phyloP scores from a whole-genome alignment of 306 rosid genomes.

The Herpetospermum pedunculosum region DNA sequence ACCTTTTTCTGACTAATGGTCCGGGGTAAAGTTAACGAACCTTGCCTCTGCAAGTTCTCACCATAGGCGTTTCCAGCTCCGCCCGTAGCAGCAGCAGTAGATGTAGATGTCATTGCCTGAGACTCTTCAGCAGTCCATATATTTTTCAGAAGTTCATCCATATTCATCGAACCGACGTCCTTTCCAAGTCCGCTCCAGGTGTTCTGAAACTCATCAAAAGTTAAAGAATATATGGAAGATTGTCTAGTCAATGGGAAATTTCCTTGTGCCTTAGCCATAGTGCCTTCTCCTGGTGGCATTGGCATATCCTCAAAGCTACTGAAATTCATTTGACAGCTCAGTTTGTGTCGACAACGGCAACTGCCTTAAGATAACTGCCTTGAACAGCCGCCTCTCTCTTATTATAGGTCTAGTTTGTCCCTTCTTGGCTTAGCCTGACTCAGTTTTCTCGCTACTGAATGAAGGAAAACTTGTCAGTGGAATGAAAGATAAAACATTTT shows the following conservation, averaged over 20 bases:
- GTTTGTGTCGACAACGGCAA: constrained; percentile 17
- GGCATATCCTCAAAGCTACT: constrained; percentile 40
- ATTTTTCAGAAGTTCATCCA: constrained; percentile 90
- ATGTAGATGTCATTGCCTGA: constrained; percentile 33
- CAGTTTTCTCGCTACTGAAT: background rate
- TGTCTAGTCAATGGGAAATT: constrained; percentile 41
- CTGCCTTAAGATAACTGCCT: constrained; percentile 27
- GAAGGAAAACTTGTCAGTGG: background rate
- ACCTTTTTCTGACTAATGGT: constrained; percentile 90
- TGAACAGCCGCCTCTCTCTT: constrained; percentile 18
- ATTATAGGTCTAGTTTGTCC: background rate
- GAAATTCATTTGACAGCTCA: constrained; percentile 63
- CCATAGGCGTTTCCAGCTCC: constrained; percentile 18
- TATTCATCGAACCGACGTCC: constrained; percentile 96
- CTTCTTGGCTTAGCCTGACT: background rate
- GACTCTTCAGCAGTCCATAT: constrained; percentile 90
- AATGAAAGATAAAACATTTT: background rate
- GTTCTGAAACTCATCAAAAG: constrained; percentile 87
- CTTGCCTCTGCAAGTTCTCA: constrained; percentile 74
- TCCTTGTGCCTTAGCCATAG: constrained; percentile 26
- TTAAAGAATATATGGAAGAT: constrained; percentile 65
- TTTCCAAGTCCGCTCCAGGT: constrained; percentile 63
- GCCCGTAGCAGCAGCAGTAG: constrained; percentile 14
- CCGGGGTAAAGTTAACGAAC: constrained; percentile 80
- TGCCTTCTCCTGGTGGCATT: constrained; percentile 27